Evolutionary conservation across 306 rosid genomes (phyloP).

Genomic region (Herpetospermum pedunculosum): DNA sequence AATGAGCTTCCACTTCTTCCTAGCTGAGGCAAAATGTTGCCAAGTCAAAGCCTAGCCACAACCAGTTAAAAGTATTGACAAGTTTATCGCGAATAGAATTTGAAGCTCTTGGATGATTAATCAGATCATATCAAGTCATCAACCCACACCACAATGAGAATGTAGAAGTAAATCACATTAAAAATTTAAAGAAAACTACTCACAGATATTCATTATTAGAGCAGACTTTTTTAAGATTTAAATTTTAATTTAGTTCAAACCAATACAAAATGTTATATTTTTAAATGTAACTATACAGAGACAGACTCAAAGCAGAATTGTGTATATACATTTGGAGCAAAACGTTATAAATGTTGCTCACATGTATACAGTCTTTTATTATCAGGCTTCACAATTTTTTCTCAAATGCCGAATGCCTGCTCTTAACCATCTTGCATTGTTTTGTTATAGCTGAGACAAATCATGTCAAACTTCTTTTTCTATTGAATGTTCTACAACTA

Average conservation of each 20-base stretch:
- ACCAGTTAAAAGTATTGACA: not conserved
- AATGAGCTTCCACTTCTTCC: not conserved
- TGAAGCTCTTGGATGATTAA: not conserved
- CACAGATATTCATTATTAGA: not conserved
- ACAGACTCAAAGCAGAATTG: not conserved
- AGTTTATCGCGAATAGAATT: not conserved
- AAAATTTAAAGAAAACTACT: not conserved
- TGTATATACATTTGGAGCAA: not conserved
- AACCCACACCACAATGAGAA: not conserved
- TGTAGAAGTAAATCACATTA: not conserved
- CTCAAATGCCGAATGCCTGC: not conserved
- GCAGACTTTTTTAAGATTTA: not conserved
- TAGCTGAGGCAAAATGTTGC: not conserved
- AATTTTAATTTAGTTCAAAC: not conserved
- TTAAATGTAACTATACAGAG: not conserved
- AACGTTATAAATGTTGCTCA: not conserved
- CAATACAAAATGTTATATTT: not conserved
- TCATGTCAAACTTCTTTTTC: not conserved
- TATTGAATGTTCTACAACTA: not conserved
- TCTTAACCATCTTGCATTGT: not conserved
- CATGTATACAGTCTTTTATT: not conserved
- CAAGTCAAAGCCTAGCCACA: not conserved
- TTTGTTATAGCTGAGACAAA: not conserved
- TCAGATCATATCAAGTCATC: not conserved
- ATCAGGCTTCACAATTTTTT: not conserved